Percentiles rank a stretch among this genome's conserved stretches.
Evolutionary conservation across 2,329 filamentous ascomycete genomes (phyloP).

Genomic region (Alternaria arborescens): DNA sequence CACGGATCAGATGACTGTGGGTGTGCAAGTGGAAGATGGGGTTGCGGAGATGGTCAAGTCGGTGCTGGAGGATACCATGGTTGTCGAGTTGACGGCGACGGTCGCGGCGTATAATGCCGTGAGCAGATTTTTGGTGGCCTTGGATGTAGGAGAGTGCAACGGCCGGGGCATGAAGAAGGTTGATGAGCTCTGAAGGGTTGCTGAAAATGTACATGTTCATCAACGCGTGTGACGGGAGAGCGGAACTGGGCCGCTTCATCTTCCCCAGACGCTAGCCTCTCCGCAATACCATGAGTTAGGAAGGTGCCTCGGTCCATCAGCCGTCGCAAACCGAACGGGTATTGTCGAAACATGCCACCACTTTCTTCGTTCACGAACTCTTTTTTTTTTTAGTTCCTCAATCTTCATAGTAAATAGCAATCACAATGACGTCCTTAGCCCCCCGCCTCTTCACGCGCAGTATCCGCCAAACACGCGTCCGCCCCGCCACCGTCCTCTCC

Average conservation of each 20-base stretch:
- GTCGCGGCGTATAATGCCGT: conserved; percentile 86
- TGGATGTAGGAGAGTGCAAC: conserved; percentile 68
- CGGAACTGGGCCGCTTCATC: conserved; percentile 23
- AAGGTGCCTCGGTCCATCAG: conserved; percentile 35
- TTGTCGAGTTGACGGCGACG: conserved; percentile 82
- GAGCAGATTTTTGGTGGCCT: conserved; percentile 80
- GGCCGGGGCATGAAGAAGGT: conserved; percentile 43
- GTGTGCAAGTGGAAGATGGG: conserved; percentile 72
- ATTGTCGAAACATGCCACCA: conserved; percentile 14
- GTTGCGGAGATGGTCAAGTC: conserved; percentile 70
- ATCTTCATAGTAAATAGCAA: conserved; percentile 2
- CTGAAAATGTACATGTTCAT: neutral
- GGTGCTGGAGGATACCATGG: conserved; percentile 72
- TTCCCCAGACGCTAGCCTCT: conserved; percentile 30
- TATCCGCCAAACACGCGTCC: conserved; percentile 47
- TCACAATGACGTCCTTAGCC: conserved; percentile 45
- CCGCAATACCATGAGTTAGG: conserved; percentile 18
- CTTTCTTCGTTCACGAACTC: neutral
- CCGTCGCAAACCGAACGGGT: conserved; percentile 32
- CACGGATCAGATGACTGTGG: conserved; percentile 83
- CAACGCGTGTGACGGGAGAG: neutral
- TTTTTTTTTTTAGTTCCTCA: neutral
- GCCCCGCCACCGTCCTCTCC: conserved; percentile 14
- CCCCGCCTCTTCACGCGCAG: conserved; percentile 50
- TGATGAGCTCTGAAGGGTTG: conserved; percentile 31